phyloP scores from a whole-genome alignment of 202 grass and related monocot genomes.

The Sporobolus alterniflorus region DNA sequence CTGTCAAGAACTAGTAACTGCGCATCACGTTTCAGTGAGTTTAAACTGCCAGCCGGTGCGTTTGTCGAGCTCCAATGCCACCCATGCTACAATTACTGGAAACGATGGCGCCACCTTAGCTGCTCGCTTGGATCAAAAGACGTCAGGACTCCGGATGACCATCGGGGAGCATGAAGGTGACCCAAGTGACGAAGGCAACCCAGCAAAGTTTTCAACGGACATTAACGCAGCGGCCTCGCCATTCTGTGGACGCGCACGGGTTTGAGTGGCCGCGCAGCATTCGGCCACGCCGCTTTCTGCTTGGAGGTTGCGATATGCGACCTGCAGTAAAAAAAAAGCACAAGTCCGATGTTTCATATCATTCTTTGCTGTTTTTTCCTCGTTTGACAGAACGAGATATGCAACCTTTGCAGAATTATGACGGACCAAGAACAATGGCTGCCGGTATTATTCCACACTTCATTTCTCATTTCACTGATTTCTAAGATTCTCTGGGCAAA shows the following conservation, averaged over 20 bases:
- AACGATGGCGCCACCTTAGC: neutral
- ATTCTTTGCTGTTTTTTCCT: no score
- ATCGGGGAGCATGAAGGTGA: neutral
- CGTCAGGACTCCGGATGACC: neutral
- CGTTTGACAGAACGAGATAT: neutral
- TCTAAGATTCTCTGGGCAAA: no score
- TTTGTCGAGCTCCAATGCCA: neutral
- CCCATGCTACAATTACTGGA: neutral
- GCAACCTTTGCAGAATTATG: neutral
- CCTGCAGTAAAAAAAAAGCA: neutral
- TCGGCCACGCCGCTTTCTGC: neutral
- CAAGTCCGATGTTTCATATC: neutral
- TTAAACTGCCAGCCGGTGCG: neutral
- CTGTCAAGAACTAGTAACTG: neutral
- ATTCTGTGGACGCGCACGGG: conserved; percentile 34
- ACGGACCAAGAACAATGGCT: neutral
- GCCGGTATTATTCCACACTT: neutral
- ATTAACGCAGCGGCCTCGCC: neutral
- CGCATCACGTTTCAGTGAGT: neutral
- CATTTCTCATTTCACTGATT: neutral
- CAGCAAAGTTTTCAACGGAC: neutral
- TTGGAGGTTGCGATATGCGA: conserved; percentile 7
- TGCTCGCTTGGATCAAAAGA: neutral
- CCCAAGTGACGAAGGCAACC: neutral
- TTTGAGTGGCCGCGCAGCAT: conserved; percentile 12